Base-by-base conservation (phyloP, 768 basidiomycete genomes). In the Boletellus ananas region DNA sequence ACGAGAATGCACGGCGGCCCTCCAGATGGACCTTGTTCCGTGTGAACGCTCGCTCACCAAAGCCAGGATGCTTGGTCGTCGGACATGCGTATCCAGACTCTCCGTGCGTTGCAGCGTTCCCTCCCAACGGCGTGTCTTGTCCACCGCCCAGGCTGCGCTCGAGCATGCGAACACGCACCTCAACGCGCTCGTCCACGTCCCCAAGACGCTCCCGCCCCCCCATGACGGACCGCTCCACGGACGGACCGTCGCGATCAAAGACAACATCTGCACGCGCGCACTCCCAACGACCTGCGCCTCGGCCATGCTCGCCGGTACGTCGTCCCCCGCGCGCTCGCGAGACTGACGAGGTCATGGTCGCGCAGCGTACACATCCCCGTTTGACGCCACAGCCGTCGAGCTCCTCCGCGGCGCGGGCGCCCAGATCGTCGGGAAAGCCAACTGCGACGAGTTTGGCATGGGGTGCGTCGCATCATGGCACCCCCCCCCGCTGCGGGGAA, bases 361-460 rank as follows among this genome's bases (percentile, higher is more conserved):
- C 20, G 34, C 57, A 92, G 89, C 78, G 34, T 96, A 89, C 61
- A 66, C 58, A 0, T 82, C 94, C 0, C 90, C 91, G 0, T 92
- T 87, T 62, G 87, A 92, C 64, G 90, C 95, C 43, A 95, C 92
- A 1, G 88, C 87, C 6, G 89, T 96, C 0, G 52, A 69, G 4
- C 69, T 84, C 10, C 68, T 98, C 3, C 73, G 75, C 1, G 54
- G 72, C 1, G 60, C 59, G 0, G 93, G 92, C 0, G 92, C 85
- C 0, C 68, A 80, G 16, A 77, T 97, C 11, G 61, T 87, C 2
- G 95, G 93, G 1, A 96, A 96, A 70, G 85, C 94, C 1, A 94
- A 95, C 63, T 91, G 92, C 66, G 95, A 99, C 64, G 94, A 98
- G 69, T 98, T 98, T 68, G 95, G 95, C 1, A 98, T 98, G 95